Percentiles rank a stretch among this genome's conserved stretches.
Conservation (phyloP, 176 grass and related monocot species). For the Echinochloa phyllopogon region DNA sequence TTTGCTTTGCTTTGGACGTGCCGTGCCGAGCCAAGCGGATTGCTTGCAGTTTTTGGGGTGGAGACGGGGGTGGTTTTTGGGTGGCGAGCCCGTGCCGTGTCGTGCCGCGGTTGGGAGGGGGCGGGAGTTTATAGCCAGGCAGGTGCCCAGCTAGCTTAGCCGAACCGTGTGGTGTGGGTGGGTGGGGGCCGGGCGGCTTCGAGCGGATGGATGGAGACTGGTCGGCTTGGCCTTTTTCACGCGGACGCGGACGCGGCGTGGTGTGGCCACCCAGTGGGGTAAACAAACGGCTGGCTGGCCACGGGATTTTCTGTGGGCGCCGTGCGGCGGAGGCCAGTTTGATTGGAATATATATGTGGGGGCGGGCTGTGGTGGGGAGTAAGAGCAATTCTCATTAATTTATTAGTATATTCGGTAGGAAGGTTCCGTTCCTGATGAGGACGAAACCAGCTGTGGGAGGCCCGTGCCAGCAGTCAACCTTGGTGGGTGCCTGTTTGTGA, state of each 20-base stretch:
- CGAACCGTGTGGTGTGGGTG: neutral
- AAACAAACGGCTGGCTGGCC: neutral
- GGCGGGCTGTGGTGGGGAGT: neutral
- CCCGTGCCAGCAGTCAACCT: neutral
- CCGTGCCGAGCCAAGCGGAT: too few relatives aligned
- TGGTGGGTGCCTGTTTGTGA: neutral
- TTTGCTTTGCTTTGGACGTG: neutral
- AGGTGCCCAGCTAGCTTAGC: too few relatives aligned
- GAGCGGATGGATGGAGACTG: neutral
- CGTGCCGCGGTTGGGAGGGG: conserved; percentile 1
- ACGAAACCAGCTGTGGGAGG: neutral
- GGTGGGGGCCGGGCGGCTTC: neutral
- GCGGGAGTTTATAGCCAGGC: conserved; percentile 42
- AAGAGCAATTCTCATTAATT: neutral
- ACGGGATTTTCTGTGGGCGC: conserved; percentile 14
- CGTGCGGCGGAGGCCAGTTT: neutral
- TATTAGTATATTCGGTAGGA: neutral
- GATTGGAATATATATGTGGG: too few relatives aligned
- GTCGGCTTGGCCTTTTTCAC: conserved; percentile 7
- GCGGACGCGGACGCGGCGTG: neutral
- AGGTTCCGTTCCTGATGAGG: neutral
- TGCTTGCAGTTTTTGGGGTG: neutral
- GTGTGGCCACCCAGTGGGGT: conserved; percentile 1
- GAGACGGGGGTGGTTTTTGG: neutral
- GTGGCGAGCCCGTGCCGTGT: neutral